These are phyloP conservation scores for Pyricularia sp. DNA, from an alignment of 2,329 filamentous ascomycete species.

Conservation along the genomic window DNA sequence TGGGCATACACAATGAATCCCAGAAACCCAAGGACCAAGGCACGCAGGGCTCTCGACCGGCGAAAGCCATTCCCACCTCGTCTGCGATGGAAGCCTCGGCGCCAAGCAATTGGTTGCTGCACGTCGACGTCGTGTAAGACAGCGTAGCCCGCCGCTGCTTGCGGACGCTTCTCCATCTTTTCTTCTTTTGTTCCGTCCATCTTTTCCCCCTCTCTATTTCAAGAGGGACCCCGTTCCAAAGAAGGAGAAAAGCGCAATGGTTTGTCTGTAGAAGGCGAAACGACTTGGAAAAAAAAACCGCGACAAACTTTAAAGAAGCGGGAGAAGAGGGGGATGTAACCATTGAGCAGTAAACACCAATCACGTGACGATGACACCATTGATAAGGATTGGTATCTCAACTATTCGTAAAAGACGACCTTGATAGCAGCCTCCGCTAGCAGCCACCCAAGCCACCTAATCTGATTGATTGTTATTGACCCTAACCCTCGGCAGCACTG, in stretches of 20 bases:
- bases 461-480: too few species aligned
- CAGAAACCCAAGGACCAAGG: conserved; percentile 36
- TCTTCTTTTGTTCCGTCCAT: not conserved
- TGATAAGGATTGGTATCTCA: not conserved
- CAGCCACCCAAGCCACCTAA: too few species aligned
- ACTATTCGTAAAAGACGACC: too few species aligned
- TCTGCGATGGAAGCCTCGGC: not conserved
- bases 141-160: not conserved
- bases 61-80: conserved; percentile 16
- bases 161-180: not conserved
- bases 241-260: not conserved
- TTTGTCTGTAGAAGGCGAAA: not conserved
- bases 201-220: not conserved
- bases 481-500: too few species aligned
- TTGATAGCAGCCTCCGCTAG: too few species aligned
- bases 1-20: conserved; percentile 36
- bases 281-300: too few species aligned
- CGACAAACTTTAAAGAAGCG: not conserved
- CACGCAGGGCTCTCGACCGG: conserved; percentile 32
- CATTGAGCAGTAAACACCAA: not conserved
- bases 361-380: not conserved
- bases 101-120: not conserved
- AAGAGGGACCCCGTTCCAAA: not conserved
- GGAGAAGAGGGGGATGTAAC: not conserved
- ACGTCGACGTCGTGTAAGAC: not conserved